Conservation (phyloP, 169 alveolate species). For the Cystoisospora suis region DNA sequence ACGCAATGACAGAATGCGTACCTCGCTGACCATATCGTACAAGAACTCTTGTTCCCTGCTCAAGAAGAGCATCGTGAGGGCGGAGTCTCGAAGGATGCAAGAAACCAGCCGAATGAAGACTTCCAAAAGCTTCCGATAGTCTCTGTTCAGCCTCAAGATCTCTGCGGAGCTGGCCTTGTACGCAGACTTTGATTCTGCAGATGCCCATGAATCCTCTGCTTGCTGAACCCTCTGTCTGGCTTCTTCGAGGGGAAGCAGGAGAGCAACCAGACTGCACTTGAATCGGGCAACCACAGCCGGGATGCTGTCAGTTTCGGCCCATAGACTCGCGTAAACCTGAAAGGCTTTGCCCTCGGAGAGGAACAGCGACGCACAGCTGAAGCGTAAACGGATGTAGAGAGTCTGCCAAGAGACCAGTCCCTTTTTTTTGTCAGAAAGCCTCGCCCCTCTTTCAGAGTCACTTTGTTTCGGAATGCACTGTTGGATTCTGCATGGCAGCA, state of each 20-base stretch:
- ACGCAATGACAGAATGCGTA: too few relatives aligned
- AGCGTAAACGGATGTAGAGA: not conserved
- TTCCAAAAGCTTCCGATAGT: not conserved
- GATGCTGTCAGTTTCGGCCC: conserved; percentile 8
- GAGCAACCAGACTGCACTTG: not conserved
- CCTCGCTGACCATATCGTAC: conserved; percentile 26
- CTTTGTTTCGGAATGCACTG: too few relatives aligned
- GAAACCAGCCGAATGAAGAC: not conserved
- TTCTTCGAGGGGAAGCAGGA: not conserved
- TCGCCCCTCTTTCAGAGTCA: too few relatives aligned
- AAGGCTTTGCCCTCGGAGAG: conserved; percentile 27
- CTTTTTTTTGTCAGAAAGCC: too few relatives aligned
- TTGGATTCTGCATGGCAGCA: too few relatives aligned
- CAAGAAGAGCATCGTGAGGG: not conserved
- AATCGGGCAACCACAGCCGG: not conserved
- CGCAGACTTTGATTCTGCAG: not conserved
- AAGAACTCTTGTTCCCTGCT: not conserved
- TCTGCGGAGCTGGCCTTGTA: not conserved
- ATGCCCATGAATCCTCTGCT: not conserved
- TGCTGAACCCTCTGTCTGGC: not conserved
- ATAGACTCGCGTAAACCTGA: conserved; percentile 9
- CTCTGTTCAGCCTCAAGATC: not conserved
- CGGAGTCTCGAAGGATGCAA: not conserved
- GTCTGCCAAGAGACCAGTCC: not conserved
- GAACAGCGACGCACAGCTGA: not conserved